phyloP scores from a whole-genome alignment of 2,329 filamentous ascomycete species.

The Huntiella bhutanensis region DNA sequence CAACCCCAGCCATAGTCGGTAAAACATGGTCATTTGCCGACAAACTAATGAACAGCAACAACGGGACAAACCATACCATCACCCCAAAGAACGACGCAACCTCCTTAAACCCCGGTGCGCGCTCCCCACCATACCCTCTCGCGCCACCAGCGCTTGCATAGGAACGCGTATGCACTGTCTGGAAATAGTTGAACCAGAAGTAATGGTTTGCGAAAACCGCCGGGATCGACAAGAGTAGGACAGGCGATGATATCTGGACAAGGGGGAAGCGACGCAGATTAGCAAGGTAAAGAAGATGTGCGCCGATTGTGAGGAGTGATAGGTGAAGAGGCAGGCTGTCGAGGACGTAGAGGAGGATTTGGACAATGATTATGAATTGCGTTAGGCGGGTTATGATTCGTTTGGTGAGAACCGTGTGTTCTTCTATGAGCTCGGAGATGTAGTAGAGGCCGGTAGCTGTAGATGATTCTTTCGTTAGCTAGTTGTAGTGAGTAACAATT shows the following conservation, averaged over 20 bases:
- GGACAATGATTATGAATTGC: conserved; percentile 58
- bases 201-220: conserved; percentile 84
- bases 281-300: conserved; percentile 70
- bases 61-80: conserved; percentile 92
- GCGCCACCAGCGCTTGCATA: conserved; percentile 22
- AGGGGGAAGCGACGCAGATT: conserved; percentile 61
- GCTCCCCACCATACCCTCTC: conserved; percentile 37
- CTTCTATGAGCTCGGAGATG: conserved; percentile 91
- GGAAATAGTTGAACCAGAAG: conserved; percentile 91
- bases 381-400: conserved; percentile 72
- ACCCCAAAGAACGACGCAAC: conserved; percentile 92
- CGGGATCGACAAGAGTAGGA: conserved; percentile 61
- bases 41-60: conserved; percentile 82
- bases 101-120: conserved; percentile 66
- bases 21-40: conserved; percentile 90
- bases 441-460: conserved; percentile 97
- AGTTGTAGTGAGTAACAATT: neutral
- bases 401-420: conserved; percentile 86
- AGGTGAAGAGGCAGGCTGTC: conserved; percentile 71
- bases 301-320: conserved; percentile 55
- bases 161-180: conserved; percentile 28
- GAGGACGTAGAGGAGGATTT: conserved; percentile 55
- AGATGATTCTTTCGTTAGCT: conserved; percentile 1
- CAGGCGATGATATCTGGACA: conserved; percentile 70
- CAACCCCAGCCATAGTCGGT: conserved; percentile 66